Evolutionary conservation across 2,329 filamentous ascomycete genomes (phyloP), one percentile per base, ranked within the genome.

Genomic region (Calonectria naviculata): DNA sequence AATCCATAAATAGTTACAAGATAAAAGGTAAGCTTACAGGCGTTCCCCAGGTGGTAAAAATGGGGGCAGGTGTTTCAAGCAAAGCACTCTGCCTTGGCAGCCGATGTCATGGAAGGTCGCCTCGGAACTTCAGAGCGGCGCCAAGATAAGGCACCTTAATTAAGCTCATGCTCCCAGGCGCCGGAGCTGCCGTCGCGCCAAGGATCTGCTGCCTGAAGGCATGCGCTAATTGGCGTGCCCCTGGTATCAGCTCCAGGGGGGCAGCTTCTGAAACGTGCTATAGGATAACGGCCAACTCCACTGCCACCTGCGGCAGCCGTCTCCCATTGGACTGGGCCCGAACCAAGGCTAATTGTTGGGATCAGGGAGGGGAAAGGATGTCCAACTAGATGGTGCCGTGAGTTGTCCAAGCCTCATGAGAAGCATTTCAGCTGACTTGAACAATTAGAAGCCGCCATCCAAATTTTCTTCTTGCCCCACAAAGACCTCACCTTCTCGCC

Each of bases 31-130:
- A 19, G 60, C 47, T 54, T 47, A 21, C 67, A 47, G 44, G 61
- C 44, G 44, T 52, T 65, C 46, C 42, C 44, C 19, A 46, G 62
- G 54, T 41, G 13, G 46, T 62, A 66, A 24, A 74, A 74, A 78
- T 67, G 56, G 63, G 38, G 47, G 70, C 67, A 60, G 75, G 66
- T 71, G 75, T 77, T 77, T 76, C 74, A 76, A 76, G 42, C 46
- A 66, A 65, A 65, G 71, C 74, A 42, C 65, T 26, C n/a, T 66
- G 42, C 26, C 38, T 44, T 42, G 36, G 26, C 47, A 31, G 26
- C 26, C 26, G 13, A 28, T 52, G 13, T 31, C 13, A 28, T 10
- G 19, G 15, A 28, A 29, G 24, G 13, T 26, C n/a, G 47, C 47
- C 26, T 52, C 26, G 28, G 42, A 26, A 28, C 61, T 47, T 31